Evolutionary conservation across 176 grass and related monocot species (phyloP).

Genomic region (Thalia dealbata): DNA sequence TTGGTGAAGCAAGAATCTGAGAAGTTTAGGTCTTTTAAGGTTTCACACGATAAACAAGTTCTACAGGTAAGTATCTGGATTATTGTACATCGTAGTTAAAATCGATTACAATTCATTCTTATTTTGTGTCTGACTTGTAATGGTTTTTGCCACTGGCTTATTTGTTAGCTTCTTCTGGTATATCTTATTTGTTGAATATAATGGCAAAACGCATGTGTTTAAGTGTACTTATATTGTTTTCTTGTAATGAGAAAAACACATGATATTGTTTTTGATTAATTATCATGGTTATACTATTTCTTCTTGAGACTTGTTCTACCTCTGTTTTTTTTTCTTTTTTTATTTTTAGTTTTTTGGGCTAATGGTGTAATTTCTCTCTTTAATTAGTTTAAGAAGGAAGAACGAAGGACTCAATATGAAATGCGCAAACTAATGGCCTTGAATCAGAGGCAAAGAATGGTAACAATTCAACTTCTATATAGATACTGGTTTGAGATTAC

Average conservation of each 20-base stretch:
- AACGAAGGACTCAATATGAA: slow-evolving; percentile 81
- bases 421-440: slow-evolving; percentile 91
- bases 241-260: too few relatives aligned
- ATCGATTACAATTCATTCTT: background rate
- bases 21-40: slow-evolving; percentile 91
- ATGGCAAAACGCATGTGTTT: too few relatives aligned
- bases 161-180: background rate
- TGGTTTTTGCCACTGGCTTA: background rate
- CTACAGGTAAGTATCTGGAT: slow-evolving; percentile 49
- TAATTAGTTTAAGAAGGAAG: slow-evolving; percentile 93
- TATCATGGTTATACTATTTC: background rate
- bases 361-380: background rate
- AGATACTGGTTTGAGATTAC: too few relatives aligned
- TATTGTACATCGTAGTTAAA: background rate
- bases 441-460: slow-evolving; percentile 93
- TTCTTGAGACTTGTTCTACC: background rate
- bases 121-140: slow-evolving; percentile 7
- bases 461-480: slow-evolving; percentile 12
- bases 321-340: background rate
- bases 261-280: too few relatives aligned
- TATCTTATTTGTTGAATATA: background rate
- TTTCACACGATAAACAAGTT: slow-evolving; percentile 89
- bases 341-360: too few relatives aligned
- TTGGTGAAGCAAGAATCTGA: slow-evolving; percentile 98
- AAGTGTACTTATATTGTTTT: too few relatives aligned